Conservation (phyloP, 225 moss, liverwort and hornwort species). For the Thuidium tamariscinum region DNA sequence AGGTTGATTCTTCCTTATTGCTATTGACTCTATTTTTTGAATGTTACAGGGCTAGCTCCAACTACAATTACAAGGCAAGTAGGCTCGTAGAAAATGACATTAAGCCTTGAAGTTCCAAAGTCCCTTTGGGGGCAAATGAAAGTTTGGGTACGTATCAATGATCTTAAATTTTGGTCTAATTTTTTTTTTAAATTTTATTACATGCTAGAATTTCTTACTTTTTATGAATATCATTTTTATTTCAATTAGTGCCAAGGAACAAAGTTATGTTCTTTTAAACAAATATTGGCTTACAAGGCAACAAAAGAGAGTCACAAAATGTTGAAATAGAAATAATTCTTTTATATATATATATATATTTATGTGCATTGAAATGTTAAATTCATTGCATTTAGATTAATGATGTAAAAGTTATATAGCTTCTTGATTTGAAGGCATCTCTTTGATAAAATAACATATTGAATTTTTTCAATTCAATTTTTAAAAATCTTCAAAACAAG, state of each 20-base stretch:
- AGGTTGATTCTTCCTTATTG: background rate
- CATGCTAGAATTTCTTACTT: rapidly evolving
- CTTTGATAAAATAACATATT: background rate
- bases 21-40: background rate
- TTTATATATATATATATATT: background rate
- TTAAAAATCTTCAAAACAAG: background rate
- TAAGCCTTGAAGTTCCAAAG: rapidly evolving
- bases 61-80: background rate
- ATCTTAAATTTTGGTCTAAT: too few relatives aligned
- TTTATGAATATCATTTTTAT: rapidly evolving
- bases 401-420: background rate
- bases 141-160: background rate
- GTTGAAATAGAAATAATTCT: background rate
- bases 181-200: too few relatives aligned
- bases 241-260: rapidly evolving
- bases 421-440: background rate
- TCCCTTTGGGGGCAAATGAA: rapidly evolving
- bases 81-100: background rate
- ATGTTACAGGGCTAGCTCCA: background rate
- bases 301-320: background rate
- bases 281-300: rapidly evolving
- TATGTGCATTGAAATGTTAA: background rate
- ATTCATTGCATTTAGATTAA: background rate
- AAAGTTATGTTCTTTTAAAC: rapidly evolving
- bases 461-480: background rate